A percentile compares a stretch with the other conserved stretches of the same genome.
These are phyloP conservation scores for Bryoerythrophyllum caledonicum DNA, from an alignment of 225 moss, liverwort and hornwort genomes.

Conservation along the genomic window DNA sequence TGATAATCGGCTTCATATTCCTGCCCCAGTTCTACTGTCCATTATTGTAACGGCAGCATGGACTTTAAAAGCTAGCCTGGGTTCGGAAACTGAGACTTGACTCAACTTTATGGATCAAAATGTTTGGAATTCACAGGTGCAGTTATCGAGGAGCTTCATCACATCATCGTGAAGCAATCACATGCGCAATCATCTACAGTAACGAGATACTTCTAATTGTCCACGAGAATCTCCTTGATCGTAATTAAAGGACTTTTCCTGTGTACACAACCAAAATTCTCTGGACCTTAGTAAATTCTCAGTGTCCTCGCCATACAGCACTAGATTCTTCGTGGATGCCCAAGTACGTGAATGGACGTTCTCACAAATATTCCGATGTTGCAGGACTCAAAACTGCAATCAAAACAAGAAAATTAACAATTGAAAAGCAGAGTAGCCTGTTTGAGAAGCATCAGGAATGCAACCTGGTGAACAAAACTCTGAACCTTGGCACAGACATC, in stretches of 20 bases:
- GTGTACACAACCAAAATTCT: background rate
- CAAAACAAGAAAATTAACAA: background rate
- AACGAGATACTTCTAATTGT: background rate
- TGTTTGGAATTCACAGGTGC: background rate
- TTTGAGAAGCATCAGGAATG: slow-evolving; percentile 72
- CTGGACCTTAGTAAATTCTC: background rate
- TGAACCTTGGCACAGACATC: background rate
- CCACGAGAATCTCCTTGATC: background rate
- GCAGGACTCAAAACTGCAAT: background rate
- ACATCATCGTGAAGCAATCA: no score
- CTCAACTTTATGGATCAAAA: background rate
- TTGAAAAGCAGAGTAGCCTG: slow-evolving; percentile 44
- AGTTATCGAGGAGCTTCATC: background rate
- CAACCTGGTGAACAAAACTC: slow-evolving; percentile 87
- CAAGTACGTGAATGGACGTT: background rate
- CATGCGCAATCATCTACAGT: background rate
- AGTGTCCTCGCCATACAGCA: slow-evolving; percentile 80
- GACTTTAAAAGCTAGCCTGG: background rate
- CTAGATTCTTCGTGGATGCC: background rate
- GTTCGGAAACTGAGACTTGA: background rate
- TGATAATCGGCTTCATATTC: no score
- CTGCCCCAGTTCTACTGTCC: background rate
- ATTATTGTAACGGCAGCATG: background rate
- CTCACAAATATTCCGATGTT: background rate
- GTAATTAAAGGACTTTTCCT: background rate